Evolutionary conservation across 192 early-diverging fungal genomes (phyloP).

Genomic region (Linderina pennispora): DNA sequence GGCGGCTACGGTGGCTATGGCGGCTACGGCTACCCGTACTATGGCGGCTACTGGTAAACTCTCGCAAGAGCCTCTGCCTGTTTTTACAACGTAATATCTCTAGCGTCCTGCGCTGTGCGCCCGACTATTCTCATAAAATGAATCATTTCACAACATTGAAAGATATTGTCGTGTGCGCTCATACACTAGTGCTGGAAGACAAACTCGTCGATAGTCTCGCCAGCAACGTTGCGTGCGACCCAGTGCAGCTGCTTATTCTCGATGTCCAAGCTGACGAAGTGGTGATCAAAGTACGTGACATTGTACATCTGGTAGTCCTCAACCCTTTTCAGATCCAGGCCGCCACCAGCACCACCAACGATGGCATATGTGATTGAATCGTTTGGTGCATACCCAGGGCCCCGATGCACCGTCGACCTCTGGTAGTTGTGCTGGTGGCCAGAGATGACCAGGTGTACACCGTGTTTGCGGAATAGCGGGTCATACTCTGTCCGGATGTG

Average conservation of each 20-base stretch:
- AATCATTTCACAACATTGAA: not conserved
- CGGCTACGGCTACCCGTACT: conserved; percentile 3
- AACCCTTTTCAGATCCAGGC: conserved; percentile 55
- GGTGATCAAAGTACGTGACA: conserved; percentile 38
- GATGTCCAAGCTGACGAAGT: conserved; percentile 48
- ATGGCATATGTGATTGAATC: conserved; percentile 59
- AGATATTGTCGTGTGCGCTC: too few species aligned
- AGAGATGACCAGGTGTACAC: conserved; percentile 67
- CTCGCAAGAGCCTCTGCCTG: not conserved
- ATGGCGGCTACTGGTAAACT: conserved; percentile 11
- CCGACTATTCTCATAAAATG: too few species aligned
- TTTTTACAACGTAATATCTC: not conserved
- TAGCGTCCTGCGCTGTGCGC: too few species aligned
- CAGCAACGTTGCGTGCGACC: conserved; percentile 15
- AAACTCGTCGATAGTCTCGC: conserved; percentile 22
- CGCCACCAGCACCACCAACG: conserved; percentile 74
- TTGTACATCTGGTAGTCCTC: conserved; percentile 61
- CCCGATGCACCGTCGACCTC: conserved; percentile 38
- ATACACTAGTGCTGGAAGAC: conserved; percentile 9
- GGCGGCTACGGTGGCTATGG: conserved; percentile 22
- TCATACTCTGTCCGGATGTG: conserved; percentile 62
- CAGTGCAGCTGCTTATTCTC: conserved; percentile 10
- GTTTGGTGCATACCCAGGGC: conserved; percentile 15
- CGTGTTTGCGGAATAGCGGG: conserved; percentile 54
- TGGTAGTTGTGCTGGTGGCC: conserved; percentile 79